phyloP scores from a whole-genome alignment of 176 grass and related monocot species.

The Panicum miliaceum region DNA sequence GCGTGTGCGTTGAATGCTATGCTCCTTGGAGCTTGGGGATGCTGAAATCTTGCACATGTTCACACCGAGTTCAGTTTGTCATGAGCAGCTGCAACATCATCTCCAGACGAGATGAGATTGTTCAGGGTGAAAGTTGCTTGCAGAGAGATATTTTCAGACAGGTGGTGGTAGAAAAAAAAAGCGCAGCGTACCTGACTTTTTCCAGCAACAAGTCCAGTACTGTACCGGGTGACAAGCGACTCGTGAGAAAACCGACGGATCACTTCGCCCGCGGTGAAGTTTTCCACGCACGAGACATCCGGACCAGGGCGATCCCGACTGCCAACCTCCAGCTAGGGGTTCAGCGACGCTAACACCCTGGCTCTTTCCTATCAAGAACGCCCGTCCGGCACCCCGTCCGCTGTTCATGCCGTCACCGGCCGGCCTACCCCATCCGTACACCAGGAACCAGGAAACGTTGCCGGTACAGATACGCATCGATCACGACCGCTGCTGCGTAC shows the following conservation, averaged over 20 bases:
- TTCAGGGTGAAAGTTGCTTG: not conserved
- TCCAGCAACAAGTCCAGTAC: not conserved
- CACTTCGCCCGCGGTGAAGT: not conserved
- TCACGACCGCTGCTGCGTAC: not conserved
- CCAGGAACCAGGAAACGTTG: not conserved
- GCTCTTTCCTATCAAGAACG: not conserved
- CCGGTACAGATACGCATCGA: not conserved
- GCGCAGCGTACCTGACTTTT: too few species aligned
- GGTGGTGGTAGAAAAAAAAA: not conserved
- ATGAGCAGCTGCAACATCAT: too few species aligned
- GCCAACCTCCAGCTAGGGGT: not conserved
- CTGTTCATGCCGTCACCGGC: not conserved
- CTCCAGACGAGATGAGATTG: not conserved
- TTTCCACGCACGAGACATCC: not conserved
- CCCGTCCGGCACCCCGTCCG: not conserved
- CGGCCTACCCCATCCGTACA: not conserved
- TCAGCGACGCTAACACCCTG: slow-evolving; percentile 7
- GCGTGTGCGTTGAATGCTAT: slow-evolving; percentile 12
- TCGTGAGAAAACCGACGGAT: not conserved
- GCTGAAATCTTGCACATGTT: not conserved
- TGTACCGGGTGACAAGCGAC: not conserved
- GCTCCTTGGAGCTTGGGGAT: not conserved
- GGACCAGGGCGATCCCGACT: not conserved
- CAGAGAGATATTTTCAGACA: not conserved
- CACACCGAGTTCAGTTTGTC: not conserved